Evolutionary conservation across 1,284 basidiomycete species (phyloP), one percentile per base, ranked within the genome.

Genomic region (Ustilago shanxiensis): DNA sequence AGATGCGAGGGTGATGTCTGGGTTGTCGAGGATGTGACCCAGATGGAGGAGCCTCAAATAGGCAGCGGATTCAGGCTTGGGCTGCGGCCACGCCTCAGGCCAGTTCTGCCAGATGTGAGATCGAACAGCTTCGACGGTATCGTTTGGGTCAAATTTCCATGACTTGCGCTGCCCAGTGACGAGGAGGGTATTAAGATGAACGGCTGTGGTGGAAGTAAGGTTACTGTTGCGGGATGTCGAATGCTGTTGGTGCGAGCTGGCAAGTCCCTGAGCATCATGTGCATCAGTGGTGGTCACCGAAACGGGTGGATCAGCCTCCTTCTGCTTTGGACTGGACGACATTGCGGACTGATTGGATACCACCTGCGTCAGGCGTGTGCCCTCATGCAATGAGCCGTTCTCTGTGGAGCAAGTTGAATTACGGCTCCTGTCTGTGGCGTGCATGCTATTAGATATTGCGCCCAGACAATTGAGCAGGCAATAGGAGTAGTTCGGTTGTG

Each of bases 11-110:
- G 66, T 70, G 18, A 62, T 58, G 2, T 58, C 13, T 20, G 72
- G 64, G 16, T 55, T 35, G 37, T 75, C 72, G 26, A 75, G 60
- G 16, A 75, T 71, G 53, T 75, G 72, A n/a, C 72, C 72, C 31
- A 75, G 67, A 41, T 75, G 72, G 2, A 75, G 57, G 9, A 75
- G 45, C 47, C 72, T 56, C 18, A 75, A 26, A 41, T 69, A 67
- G 18, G 60, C 56, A 14, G 59, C 55, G 14, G 72, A 75, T 13
- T 66, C 67, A 9, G 72, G 72, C 35, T 51, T 66, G 16, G 72
- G 72, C 44, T 75, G 72, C 1, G 67, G 72, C 72, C 72, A 75
- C 3, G 61, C 51, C 9, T 60, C 39, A 22, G 72, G 72, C 72
- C 72, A 75, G n/a, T 75, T 29, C 16, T 60, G 11, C 59, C 58